Conservation (phyloP, 2,329 filamentous ascomycete genomes). For the Alternaria atra region DNA sequence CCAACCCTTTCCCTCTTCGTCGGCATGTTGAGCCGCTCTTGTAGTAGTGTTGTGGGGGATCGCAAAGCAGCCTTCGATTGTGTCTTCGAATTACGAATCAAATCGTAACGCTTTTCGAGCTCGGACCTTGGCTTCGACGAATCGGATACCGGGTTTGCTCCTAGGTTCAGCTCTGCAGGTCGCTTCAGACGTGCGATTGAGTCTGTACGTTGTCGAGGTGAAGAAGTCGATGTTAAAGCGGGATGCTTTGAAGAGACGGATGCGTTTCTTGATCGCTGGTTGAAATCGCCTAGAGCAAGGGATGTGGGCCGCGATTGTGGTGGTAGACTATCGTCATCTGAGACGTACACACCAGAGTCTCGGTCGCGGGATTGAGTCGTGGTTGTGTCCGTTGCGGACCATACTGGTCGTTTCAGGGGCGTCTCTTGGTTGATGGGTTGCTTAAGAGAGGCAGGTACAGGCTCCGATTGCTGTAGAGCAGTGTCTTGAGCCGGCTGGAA, state of each 20-base stretch:
- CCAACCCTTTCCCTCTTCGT: constrained; percentile 27
- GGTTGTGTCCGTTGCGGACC: not conserved
- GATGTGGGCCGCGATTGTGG: constrained; percentile 20
- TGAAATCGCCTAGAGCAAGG: constrained; percentile 19
- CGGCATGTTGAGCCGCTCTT: constrained; percentile 40
- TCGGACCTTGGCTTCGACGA: constrained; percentile 38
- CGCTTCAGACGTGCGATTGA: constrained; percentile 30
- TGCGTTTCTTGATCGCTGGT: constrained; percentile 13
- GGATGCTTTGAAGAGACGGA: constrained; percentile 22
- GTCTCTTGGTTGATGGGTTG: not conserved
- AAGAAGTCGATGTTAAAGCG: constrained; percentile 6
- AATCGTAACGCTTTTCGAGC: constrained; percentile 41
- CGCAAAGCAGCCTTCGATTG: constrained; percentile 40
- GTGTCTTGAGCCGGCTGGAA: not conserved
- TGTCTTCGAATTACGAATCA: constrained; percentile 45
- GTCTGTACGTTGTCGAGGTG: constrained; percentile 24
- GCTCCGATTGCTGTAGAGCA: not conserved
- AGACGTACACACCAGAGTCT: constrained; percentile 40
- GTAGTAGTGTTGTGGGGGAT: constrained; percentile 44
- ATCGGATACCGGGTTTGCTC: constrained; percentile 14
- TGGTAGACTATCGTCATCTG: constrained; percentile 23
- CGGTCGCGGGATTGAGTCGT: constrained; percentile 19
- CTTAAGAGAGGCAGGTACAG: not conserved
- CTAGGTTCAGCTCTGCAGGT: constrained; percentile 43
- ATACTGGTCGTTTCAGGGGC: not conserved